Conservation (phyloP, 129 eudicot genomes). For the Artemisia tridentata region DNA sequence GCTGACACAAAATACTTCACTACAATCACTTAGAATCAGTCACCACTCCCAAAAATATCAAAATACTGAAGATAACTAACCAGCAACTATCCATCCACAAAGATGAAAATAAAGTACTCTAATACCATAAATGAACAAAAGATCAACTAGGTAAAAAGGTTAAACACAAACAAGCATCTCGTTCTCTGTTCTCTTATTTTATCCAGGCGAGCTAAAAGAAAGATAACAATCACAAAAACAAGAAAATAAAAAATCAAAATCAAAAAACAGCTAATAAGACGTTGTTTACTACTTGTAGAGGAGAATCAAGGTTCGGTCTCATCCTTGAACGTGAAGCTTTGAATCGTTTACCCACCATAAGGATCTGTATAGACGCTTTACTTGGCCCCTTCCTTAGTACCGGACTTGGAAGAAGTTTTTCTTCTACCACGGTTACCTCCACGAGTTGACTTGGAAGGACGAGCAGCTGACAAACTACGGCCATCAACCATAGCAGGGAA, state of each 20-base stretch:
- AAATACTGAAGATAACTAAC: background rate
- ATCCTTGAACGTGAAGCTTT: constrained; percentile 79
- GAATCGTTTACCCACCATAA: constrained; percentile 60
- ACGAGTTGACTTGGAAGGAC: constrained; percentile 50
- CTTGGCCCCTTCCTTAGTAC: constrained; percentile 40
- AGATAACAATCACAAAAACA: background rate
- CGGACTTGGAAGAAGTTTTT: constrained; percentile 40
- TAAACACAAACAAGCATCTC: background rate
- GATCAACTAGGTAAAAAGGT: background rate
- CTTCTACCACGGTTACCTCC: constrained; percentile 40
- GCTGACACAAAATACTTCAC: too few species aligned
- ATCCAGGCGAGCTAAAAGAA: background rate
- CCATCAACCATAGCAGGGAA: constrained; percentile 99
- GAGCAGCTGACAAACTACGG: constrained; percentile 59
- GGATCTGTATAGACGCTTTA: constrained; percentile 22
- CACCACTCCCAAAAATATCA: background rate
- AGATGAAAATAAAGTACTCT: constrained; percentile 1
- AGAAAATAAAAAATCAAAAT: background rate
- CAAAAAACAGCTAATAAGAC: constrained; percentile 13
- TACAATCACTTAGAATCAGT: background rate
- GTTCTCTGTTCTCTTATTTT: constrained; percentile 10
- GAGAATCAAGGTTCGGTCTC: constrained; percentile 26
- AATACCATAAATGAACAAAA: constrained; percentile 2
- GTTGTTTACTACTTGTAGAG: constrained; percentile 13
- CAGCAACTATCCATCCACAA: constrained; percentile 8